These are phyloP conservation scores for Dictyostelium capitatum DNA, from an alignment of 78 protist genomes.

Conservation along the genomic window DNA sequence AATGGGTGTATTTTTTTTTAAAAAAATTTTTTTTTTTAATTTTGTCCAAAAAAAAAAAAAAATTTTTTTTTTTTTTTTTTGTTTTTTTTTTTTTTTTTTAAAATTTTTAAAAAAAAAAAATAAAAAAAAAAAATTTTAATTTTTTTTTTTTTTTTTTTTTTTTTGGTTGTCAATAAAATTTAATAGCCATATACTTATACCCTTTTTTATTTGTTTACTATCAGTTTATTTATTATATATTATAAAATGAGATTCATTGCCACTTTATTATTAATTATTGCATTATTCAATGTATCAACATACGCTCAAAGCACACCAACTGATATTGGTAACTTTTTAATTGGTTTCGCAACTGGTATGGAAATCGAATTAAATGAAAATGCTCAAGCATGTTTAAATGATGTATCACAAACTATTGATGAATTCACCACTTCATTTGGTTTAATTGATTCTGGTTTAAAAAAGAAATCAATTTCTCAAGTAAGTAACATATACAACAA, in stretches of 20 bases:
- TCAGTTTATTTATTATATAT: no score
- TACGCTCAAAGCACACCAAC: background rate
- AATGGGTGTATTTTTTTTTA: no score
- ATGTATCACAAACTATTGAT: background rate
- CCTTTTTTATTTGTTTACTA: no score
- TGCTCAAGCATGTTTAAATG: constrained; percentile 23
- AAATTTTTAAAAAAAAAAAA: no score
- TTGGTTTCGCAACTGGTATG: constrained; percentile 66
- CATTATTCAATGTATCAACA: background rate
- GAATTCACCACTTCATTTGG: constrained; percentile 28
- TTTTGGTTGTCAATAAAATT: no score
- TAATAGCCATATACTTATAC: no score
- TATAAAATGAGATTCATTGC: background rate
- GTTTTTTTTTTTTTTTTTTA: no score
- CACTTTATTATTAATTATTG: constrained; percentile 2
- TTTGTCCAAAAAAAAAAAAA: no score
- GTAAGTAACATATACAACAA: background rate
- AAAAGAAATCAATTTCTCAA: background rate
- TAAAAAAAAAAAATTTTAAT: no score
- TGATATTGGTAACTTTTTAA: constrained; percentile 5
- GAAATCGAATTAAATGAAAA: constrained; percentile 37
- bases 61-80: no score
- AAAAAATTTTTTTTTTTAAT: no score
- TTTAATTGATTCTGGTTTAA: constrained; percentile 52
- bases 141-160: no score